phyloP scores from a whole-genome alignment of 345 rosid species.

The Arabis hirsuta region DNA sequence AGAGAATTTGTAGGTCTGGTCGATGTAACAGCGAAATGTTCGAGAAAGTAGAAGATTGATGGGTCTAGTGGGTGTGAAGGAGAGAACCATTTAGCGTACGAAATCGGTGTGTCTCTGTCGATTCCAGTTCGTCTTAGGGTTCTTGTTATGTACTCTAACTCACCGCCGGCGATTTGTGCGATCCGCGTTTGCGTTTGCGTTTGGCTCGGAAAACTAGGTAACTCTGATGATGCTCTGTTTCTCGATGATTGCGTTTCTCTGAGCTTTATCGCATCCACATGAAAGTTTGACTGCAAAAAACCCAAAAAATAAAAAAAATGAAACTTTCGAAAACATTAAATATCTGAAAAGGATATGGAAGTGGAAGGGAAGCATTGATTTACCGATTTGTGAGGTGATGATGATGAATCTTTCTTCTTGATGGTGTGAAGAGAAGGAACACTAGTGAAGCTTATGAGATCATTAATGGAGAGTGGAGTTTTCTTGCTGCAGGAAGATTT shows the following conservation, averaged over 20 bases:
- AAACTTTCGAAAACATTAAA: not conserved
- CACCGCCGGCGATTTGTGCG: slow-evolving; percentile 47
- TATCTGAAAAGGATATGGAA: not conserved
- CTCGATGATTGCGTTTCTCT: slow-evolving; percentile 46
- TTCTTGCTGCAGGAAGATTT: slow-evolving; percentile 60
- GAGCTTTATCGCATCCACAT: slow-evolving; percentile 40
- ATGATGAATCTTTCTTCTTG: slow-evolving; percentile 66
- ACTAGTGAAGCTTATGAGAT: slow-evolving; percentile 48
- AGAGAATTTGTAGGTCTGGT: slow-evolving; percentile 27
- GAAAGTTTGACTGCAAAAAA: slow-evolving; percentile 29
- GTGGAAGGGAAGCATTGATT: slow-evolving; percentile 30
- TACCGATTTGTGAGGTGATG: slow-evolving; percentile 47
- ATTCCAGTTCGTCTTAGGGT: slow-evolving; percentile 59
- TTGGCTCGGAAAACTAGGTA: slow-evolving; percentile 66
- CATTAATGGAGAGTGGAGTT: slow-evolving; percentile 53
- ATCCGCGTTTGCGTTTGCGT: slow-evolving; percentile 44
- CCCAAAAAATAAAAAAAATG: not conserved
- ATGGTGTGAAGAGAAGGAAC: slow-evolving; percentile 66
- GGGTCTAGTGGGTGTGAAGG: slow-evolving; percentile 72
- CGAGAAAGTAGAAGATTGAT: slow-evolving; percentile 67
- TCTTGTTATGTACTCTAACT: slow-evolving; percentile 63
- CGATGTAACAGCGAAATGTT: slow-evolving; percentile 43
- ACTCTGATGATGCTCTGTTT: slow-evolving; percentile 50
- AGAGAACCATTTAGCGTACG: slow-evolving; percentile 64
- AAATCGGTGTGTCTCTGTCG: slow-evolving; percentile 54